phyloP scores from a whole-genome alignment of 495 filamentous ascomycete species.

The Xylona heveae region DNA sequence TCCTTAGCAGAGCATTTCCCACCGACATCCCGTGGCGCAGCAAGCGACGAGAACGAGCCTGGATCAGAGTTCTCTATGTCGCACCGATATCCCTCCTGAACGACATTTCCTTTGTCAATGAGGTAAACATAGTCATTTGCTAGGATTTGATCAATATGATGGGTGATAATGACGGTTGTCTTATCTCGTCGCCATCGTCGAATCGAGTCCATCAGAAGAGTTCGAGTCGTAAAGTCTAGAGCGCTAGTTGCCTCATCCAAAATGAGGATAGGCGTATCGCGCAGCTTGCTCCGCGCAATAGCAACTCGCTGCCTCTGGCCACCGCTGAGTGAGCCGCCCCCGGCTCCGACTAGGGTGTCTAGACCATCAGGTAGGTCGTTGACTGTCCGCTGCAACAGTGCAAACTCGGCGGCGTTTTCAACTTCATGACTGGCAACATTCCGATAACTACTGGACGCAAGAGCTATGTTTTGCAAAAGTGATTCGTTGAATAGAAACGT shows the following conservation, averaged over 20 bases:
- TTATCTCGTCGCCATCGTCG: constrained; percentile 18
- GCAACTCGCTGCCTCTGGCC: constrained; percentile 39
- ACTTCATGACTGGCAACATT: constrained; percentile 31
- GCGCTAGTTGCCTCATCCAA: constrained; percentile 25
- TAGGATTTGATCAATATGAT: constrained; percentile 65
- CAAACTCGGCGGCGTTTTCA: constrained; percentile 34
- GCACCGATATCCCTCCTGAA: constrained; percentile 41
- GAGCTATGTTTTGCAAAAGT: constrained; percentile 58
- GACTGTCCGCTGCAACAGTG: constrained; percentile 55
- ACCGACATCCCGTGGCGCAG: background rate
- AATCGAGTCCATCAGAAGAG: constrained; percentile 17
- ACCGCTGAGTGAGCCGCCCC: constrained; percentile 56
- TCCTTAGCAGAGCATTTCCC: no score
- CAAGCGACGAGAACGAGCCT: constrained; percentile 3
- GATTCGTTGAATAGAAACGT: constrained; percentile 72
- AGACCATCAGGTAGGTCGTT: constrained; percentile 47
- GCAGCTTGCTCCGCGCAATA: constrained; percentile 17
- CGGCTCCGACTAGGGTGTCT: constrained; percentile 48
- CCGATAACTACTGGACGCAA: constrained; percentile 34
- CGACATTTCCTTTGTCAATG: constrained; percentile 45
- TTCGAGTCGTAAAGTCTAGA: constrained; percentile 18
- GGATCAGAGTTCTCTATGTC: constrained; percentile 17
- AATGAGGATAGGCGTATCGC: constrained; percentile 20
- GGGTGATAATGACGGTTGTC: constrained; percentile 35
- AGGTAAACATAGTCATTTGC: constrained; percentile 63